These are phyloP conservation scores for Aphanoascus verrucosus DNA, from an alignment of 2,329 filamentous ascomycete species.

Conservation along the genomic window DNA sequence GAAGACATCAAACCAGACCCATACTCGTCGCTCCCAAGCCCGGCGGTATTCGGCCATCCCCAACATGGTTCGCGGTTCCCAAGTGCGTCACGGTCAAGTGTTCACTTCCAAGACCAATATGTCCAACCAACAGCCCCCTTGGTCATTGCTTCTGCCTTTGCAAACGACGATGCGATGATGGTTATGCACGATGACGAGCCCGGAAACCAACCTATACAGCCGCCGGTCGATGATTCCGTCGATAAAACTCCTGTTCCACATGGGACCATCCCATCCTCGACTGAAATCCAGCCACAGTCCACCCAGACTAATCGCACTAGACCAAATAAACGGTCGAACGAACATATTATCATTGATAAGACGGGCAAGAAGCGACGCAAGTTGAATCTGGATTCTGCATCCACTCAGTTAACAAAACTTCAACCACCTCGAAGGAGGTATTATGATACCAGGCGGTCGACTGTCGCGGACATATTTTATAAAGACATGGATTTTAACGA, in stretches of 20 bases:
- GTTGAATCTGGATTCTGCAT: constrained; percentile 17
- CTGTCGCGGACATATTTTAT: constrained; percentile 33
- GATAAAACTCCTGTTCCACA: not conserved
- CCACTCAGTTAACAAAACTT: not conserved
- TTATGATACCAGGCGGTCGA: not conserved
- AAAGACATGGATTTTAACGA: constrained; percentile 17
- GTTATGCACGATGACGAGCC: not conserved
- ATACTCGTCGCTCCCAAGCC: not conserved
- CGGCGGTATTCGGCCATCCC: constrained; percentile 9
- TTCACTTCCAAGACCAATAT: not conserved
- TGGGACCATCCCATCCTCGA: not conserved
- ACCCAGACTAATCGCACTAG: not conserved
- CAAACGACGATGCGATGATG: not conserved
- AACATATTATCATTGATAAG: constrained; percentile 21
- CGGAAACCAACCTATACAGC: not conserved
- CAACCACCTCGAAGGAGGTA: not conserved
- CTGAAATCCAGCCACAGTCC: not conserved
- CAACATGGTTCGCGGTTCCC: not conserved
- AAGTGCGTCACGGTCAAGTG: not conserved
- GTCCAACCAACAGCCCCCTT: not conserved
- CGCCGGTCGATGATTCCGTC: not conserved
- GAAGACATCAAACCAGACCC: not conserved
- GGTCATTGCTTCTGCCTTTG: not conserved
- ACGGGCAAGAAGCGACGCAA: constrained; percentile 25
- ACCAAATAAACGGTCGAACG: constrained; percentile 14